phyloP scores from a whole-genome alignment of 2,329 filamentous ascomycete genomes.

The Ceratocystis harringtonii region DNA sequence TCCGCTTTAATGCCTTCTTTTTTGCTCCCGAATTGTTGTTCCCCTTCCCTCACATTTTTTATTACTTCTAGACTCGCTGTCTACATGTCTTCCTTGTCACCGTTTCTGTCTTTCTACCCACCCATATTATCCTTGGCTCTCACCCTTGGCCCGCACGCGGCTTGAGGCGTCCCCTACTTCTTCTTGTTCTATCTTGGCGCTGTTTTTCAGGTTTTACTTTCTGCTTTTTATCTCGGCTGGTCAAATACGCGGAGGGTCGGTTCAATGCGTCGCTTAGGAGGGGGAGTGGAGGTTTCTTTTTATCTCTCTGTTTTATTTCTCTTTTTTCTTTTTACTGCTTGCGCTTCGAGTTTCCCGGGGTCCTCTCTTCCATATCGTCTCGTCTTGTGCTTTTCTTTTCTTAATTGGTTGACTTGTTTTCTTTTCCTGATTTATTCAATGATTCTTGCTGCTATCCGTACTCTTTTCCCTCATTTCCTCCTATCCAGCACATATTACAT shows the following conservation, averaged over 20 bases:
- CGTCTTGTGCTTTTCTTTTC: background rate
- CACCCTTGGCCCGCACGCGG: background rate
- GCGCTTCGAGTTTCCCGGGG: no score
- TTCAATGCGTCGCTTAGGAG: background rate
- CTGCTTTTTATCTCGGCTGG: background rate
- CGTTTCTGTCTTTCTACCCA: background rate
- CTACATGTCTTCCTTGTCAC: background rate
- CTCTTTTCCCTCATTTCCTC: background rate
- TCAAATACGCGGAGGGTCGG: background rate
- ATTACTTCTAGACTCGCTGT: constrained; percentile 4
- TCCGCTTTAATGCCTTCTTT: background rate
- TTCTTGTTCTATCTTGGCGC: background rate
- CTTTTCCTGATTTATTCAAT: no score
- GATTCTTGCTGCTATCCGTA: background rate
- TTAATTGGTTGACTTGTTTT: background rate
- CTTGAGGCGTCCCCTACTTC: background rate
- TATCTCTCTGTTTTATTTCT: background rate
- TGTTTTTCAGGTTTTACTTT: background rate
- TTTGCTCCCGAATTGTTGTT: background rate
- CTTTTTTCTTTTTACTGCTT: background rate
- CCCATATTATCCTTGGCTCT: background rate
- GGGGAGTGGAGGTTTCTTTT: background rate
- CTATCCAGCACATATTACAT: background rate
- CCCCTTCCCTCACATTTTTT: background rate
- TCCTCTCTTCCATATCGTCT: no score